Base-by-base conservation (phyloP, 2,329 filamentous ascomycete species). In the Aspergillus hortae region DNA sequence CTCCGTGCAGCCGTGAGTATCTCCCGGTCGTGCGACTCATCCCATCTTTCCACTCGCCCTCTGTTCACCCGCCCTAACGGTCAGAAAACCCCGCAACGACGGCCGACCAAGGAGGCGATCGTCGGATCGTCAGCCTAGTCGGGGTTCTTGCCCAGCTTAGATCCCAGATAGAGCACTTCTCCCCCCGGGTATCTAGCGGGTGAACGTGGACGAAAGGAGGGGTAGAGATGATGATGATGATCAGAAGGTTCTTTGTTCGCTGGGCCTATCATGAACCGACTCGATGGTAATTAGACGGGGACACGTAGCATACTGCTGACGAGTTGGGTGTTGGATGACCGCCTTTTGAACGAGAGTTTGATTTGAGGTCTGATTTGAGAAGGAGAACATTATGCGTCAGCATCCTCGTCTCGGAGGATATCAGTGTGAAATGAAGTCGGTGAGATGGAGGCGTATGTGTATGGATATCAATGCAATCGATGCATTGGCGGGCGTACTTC, bases 91-190 rank as follows among this genome's bases (percentile, higher is more conserved):
- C 56, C 57, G 54, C 56, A 51, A 30, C 46, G 33, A 47, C 25
- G 41, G 32, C 49, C 41, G 15, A 42, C 35, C 40, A 46, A 36
- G 30, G 53, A 56, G 44, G 49, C 40, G 56, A 61, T 59, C 58
- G 42, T 49, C 58, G 49, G 59, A 59, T 60, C 54, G 54, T 47
- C 58, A 51, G 11, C 32, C 44, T 14, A 21, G 33, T 50, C 30
- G 17, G 19, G 27, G 32, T n/a, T 38, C 46, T 52, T 52, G 38
- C 25, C 46, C 25, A 36, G 44, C 32, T 32, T 30, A 40, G 41
- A 50, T 27, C 21, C 47, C 48, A 44, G 46, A 43, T 30, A 17
- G 41, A 51, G 51, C 44, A 42, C 44, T 33, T 36, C 30, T 23
- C 41, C 38, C 15, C 4, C n/a, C 15, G 5, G 14, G 19, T n/a